phyloP scores from a whole-genome alignment of 169 alveolate genomes.

The Eimeria maxima region DNA sequence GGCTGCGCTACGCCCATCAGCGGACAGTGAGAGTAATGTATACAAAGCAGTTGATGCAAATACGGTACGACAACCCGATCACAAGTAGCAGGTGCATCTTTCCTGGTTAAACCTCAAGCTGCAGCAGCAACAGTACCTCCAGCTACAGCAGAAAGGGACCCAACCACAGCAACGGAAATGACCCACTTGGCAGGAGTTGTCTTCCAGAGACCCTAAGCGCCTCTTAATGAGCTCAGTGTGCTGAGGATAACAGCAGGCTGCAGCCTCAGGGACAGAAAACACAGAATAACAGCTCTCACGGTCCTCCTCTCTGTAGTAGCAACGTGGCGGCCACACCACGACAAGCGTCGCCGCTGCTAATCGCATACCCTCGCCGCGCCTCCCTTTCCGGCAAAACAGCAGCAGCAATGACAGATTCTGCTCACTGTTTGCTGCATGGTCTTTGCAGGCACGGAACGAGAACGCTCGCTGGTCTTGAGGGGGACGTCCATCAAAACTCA shows the following conservation, averaged over 20 bases:
- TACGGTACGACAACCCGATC: background rate
- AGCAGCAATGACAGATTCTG: background rate
- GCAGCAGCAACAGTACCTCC: background rate
- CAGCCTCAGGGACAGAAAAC: constrained; percentile 5
- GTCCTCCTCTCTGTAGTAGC: background rate
- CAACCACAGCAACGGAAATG: background rate
- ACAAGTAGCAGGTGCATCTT: background rate
- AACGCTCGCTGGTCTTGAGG: constrained; percentile 63
- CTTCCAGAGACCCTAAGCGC: constrained; percentile 53
- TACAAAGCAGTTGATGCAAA: background rate
- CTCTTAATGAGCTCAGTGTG: constrained; percentile 51
- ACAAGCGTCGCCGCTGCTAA: background rate
- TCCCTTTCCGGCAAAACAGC: background rate
- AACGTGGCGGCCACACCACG: background rate
- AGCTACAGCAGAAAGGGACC: background rate
- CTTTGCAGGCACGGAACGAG: constrained; percentile 40
- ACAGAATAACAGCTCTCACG: background rate
- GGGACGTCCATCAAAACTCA: constrained; percentile 64
- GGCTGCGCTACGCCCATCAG: too few relatives aligned
- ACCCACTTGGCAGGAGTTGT: constrained; percentile 50
- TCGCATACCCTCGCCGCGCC: background rate
- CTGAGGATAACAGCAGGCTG: constrained; percentile 80
- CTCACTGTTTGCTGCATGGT: constrained; percentile 71
- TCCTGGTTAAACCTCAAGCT: background rate
- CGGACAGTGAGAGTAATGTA: background rate